Conservation (phyloP, 805 yeast genomes). For the Candida stauntonica region DNA sequence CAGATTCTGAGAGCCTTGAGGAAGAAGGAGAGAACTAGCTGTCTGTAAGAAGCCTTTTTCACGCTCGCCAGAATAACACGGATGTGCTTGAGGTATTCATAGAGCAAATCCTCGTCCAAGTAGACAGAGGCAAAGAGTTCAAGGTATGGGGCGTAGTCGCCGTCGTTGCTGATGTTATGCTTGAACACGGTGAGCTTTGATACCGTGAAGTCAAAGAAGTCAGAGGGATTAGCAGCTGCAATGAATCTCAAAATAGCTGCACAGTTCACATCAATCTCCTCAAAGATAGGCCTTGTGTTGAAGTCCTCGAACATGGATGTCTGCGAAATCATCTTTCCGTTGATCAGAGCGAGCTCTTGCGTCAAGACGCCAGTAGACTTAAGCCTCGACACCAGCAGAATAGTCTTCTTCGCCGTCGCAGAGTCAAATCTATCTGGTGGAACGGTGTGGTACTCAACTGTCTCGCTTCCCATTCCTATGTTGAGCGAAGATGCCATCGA, state of each 20-base stretch:
- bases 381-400: constrained; percentile 28
- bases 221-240: constrained; percentile 47
- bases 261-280: constrained; percentile 34
- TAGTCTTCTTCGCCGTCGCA: constrained; percentile 26
- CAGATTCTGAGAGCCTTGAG: constrained; percentile 44
- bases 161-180: constrained; percentile 34
- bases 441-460: constrained; percentile 30
- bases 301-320: constrained; percentile 19
- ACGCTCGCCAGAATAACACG: constrained; percentile 33
- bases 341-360: constrained; percentile 30
- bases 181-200: constrained; percentile 28
- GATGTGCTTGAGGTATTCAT: constrained; percentile 36
- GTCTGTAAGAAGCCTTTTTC: constrained; percentile 42
- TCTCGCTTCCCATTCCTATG: constrained; percentile 31
- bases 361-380: constrained; percentile 31
- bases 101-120: constrained; percentile 35
- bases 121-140: constrained; percentile 43
- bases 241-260: constrained; percentile 40
- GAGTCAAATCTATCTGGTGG: constrained; percentile 31
- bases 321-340: constrained; percentile 18
- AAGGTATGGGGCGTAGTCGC: constrained; percentile 37
- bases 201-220: constrained; percentile 35
- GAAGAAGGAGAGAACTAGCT: constrained; percentile 40
- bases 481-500: constrained; percentile 22
- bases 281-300: constrained; percentile 24